Evolutionary conservation across 2,329 filamentous ascomycete species (phyloP), one percentile per base, ranked within the genome.

Genomic region (Ceratocystis eucalypticola): DNA sequence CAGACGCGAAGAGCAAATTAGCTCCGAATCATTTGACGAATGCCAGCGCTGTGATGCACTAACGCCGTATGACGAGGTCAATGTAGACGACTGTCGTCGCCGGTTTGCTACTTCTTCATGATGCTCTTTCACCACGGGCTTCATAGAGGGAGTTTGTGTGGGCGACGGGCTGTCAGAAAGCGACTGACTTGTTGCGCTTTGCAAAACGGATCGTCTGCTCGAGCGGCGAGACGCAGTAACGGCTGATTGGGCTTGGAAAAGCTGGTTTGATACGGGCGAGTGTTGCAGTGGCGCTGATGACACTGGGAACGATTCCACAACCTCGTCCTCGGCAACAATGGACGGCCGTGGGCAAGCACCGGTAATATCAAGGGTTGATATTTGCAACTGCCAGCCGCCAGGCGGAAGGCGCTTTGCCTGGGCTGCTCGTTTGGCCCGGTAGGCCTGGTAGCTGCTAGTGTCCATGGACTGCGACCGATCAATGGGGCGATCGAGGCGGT

Each of bases 351-450:
- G 45, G 33, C 57, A 59, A 6, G 67, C 55, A 4, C 67, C 67
- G 53, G 67, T 68, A 25, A 61, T 62, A 17, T 68, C 67, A 3
- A 68, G 61, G 44, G 62, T 66, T 10, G 67, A 68, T 6, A 66
- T 65, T 33, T 66, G 67, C 12, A 68, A 37, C 45, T 68, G 44
- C 67, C 67, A 68, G 45, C 25, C 61, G 22, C 64, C 67, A 5
- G 61, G 59, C 28, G 28, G 59, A 17, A 30, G 65, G n/a, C 59
- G 45, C 64, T 41, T 28, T 66, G 64, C 59, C 50, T 33, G 63
- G 59, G 41, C 17, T 30, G n/a, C 66, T 25, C 55, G 28, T 8
- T 59, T 59, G 15, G 55, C 55, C 6, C 15, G 55, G 7, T 59
- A 59, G 6, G 55, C 25, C 7, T 15, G 28, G 55, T 37, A 59